These are phyloP conservation scores for Chaetomiaceae sp. DNA, from an alignment of 2,329 filamentous ascomycete genomes.

Conservation along the genomic window DNA sequence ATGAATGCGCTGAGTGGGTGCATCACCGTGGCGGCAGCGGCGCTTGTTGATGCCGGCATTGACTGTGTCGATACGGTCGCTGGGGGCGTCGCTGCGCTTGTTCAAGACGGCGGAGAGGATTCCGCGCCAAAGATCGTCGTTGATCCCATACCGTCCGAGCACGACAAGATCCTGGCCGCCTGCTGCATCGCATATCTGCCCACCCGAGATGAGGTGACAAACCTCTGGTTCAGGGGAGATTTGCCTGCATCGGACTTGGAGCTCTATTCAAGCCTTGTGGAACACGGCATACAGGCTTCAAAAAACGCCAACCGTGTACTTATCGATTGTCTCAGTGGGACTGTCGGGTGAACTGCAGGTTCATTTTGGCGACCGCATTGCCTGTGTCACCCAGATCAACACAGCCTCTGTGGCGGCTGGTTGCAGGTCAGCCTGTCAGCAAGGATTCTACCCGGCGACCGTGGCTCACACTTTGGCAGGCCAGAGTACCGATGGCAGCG, in stretches of 20 bases:
- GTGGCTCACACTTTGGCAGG: neutral
- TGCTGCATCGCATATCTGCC: constrained; percentile 90
- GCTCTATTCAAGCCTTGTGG: constrained; percentile 39
- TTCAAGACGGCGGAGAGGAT: constrained; percentile 40
- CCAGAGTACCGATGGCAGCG: neutral
- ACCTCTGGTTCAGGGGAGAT: constrained; percentile 85
- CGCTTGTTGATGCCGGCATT: constrained; percentile 89
- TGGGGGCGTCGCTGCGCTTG: constrained; percentile 82
- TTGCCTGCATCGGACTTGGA: constrained; percentile 41
- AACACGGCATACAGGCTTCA: constrained; percentile 40
- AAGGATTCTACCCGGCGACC: neutral
- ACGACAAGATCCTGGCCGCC: constrained; percentile 70
- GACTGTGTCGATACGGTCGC: constrained; percentile 89
- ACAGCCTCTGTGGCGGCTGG: neutral
- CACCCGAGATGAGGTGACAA: constrained; percentile 82
- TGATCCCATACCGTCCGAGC: constrained; percentile 79
- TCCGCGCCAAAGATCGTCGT: constrained; percentile 53
- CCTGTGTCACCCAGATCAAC: neutral
- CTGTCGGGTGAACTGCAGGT: constrained; percentile 25
- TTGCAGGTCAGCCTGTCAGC: neutral
- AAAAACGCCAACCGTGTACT: constrained; percentile 41
- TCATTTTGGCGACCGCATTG: neutral
- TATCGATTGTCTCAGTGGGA: constrained; percentile 37
- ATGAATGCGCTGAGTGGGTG: constrained; percentile 91
- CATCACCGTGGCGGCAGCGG: constrained; percentile 89